These are phyloP conservation scores for Thuidium tamariscinum DNA, from an alignment of 225 moss, liverwort and hornwort species.

Conservation along the genomic window DNA sequence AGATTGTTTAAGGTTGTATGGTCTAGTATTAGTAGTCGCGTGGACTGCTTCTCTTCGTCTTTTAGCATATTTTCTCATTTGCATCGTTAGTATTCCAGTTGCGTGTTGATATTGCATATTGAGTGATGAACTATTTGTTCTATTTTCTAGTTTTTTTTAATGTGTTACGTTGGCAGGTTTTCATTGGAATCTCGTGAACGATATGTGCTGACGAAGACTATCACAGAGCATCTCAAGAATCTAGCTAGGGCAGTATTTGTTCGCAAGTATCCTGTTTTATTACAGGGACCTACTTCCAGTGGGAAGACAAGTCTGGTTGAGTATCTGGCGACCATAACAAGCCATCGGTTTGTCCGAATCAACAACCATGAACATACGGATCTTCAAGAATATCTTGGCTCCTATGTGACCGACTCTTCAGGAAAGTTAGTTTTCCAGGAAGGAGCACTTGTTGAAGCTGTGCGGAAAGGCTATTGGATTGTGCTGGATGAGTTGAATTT, in stretches of 20 bases:
- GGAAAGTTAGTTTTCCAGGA: conserved; percentile 95
- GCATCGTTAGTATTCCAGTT: background rate
- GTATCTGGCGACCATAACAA: conserved; percentile 67
- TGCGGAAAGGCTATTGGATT: conserved; percentile 92
- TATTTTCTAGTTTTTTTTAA: background rate
- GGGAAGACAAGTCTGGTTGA: conserved; percentile 98
- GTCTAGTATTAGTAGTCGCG: background rate
- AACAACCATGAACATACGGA: conserved; percentile 99
- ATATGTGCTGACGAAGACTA: conserved; percentile 82
- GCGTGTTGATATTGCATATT: background rate
- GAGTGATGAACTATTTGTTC: background rate
- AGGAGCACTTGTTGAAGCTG: conserved; percentile 96
- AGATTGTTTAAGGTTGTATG: background rate
- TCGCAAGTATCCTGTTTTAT: conserved; percentile 78
- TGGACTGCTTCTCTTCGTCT: background rate
- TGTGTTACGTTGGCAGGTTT: conserved; percentile 14
- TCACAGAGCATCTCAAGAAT: conserved; percentile 89
- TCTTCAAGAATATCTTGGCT: conserved; percentile 94
- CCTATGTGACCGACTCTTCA: conserved; percentile 72
- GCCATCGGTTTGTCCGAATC: conserved; percentile 89
- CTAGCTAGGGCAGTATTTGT: conserved; percentile 89
- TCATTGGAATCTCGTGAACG: conserved; percentile 49
- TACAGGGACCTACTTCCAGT: conserved; percentile 98
- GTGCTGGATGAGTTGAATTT: conserved; percentile 94
- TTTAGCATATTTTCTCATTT: background rate